Evolutionary conservation across 768 basidiomycete genomes (phyloP).

Genomic region (Boletellus sp.): DNA sequence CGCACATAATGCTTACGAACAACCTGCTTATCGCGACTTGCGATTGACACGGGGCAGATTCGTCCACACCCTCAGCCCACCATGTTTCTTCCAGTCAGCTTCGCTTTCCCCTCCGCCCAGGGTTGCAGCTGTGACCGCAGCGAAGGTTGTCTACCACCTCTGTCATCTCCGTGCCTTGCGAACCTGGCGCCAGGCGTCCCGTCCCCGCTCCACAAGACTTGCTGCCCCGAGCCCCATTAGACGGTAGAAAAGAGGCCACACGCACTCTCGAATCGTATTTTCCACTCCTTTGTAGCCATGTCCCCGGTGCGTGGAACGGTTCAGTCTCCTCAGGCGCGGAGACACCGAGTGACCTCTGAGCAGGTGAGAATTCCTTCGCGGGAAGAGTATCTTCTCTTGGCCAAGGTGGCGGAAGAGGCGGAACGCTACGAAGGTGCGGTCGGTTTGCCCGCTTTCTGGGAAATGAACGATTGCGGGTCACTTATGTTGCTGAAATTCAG

Average conservation of each 20-base stretch:
- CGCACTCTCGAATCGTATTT: conserved; percentile 3
- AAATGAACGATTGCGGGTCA: neutral
- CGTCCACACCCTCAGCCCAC: conserved; percentile 27
- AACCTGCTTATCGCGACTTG: conserved; percentile 1
- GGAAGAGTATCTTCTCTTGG: conserved; percentile 53
- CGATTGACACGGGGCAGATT: conserved; percentile 12
- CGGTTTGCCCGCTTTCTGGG: neutral
- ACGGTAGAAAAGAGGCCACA: conserved; percentile 27
- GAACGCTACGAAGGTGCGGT: conserved; percentile 80
- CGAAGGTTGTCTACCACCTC: conserved; percentile 5
- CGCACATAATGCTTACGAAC: conserved; percentile 1
- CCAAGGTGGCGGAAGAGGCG: conserved; percentile 83
- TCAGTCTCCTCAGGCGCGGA: neutral
- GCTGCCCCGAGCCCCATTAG: conserved; percentile 31
- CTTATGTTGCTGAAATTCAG: conserved; percentile 36
- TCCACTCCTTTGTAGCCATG: conserved; percentile 17
- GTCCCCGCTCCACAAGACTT: conserved; percentile 11
- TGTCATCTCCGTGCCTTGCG: conserved; percentile 14
- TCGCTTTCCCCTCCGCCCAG: conserved; percentile 29
- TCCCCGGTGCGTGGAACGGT: conserved; percentile 27
- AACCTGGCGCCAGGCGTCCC: conserved; percentile 9
- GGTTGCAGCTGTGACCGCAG: conserved; percentile 13
- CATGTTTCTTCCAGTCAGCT: conserved; percentile 9
- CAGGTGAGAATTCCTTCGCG: conserved; percentile 33
- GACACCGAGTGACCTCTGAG: neutral